Conservation (phyloP, 2,329 filamentous ascomycete species). For the Cladosporium austrohemisphaericum region DNA sequence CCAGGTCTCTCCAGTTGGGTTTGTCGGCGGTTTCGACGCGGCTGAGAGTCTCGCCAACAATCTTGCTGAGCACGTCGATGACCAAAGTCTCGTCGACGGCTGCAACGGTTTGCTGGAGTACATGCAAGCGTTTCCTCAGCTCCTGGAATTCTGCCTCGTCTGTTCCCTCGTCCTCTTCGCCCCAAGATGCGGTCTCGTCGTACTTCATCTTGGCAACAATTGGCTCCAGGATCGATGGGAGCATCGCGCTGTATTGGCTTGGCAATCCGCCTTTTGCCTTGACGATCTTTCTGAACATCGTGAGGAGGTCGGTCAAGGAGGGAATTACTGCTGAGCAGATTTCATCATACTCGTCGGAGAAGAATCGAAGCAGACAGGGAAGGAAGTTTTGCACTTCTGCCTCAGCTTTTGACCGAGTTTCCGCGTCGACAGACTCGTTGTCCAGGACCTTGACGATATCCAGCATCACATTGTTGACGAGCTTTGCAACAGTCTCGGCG, state of each 20-base stretch:
- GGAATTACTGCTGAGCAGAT: constrained; percentile 95
- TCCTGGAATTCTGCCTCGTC: constrained; percentile 98
- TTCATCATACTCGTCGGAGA: constrained; percentile 97
- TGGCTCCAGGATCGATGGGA: constrained; percentile 83
- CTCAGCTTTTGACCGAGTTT: constrained; percentile 70
- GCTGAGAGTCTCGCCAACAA: constrained; percentile 84
- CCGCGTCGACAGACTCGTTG: constrained; percentile 58
- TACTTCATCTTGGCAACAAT: constrained; percentile 97
- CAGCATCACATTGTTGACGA: constrained; percentile 83
- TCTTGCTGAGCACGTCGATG: constrained; percentile 78
- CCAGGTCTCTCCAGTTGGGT: constrained; percentile 91
- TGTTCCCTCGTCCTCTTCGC: constrained; percentile 87
- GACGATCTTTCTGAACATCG: constrained; percentile 79
- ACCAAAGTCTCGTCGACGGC: constrained; percentile 84
- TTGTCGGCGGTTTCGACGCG: constrained; percentile 71
- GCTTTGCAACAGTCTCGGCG: constrained; percentile 88
- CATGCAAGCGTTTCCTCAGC: constrained; percentile 81
- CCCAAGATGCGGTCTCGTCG: constrained; percentile 91
- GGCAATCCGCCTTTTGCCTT: constrained; percentile 62
- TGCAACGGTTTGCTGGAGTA: constrained; percentile 88
- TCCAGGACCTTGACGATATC: constrained; percentile 88
- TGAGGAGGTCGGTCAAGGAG: constrained; percentile 85
- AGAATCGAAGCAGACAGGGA: constrained; percentile 85
- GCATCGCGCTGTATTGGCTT: constrained; percentile 71
- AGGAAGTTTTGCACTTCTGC: constrained; percentile 79